Evolutionary conservation across 2,329 filamentous ascomycete species (phyloP), one percentile per base, ranked within the genome.

Genomic region (Bipolaris sorokiniana): DNA sequence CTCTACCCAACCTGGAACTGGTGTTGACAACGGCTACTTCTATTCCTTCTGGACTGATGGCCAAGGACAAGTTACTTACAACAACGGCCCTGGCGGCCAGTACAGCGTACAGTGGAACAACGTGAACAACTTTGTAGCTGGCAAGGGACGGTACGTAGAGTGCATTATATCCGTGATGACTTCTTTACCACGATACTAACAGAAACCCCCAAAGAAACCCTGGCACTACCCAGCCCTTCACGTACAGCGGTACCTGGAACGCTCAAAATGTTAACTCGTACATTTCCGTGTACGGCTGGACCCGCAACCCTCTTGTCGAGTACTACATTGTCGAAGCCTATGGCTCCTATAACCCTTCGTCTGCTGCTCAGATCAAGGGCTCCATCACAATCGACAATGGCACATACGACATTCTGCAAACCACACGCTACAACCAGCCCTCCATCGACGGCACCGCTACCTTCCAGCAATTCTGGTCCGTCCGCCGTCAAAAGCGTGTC

Each of bases 201-300:
- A 51, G n/a, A 16, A 13, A n/a, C n/a, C 2, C 9, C 5, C 28
- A 2, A 28, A 61, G 60, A 62, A 80, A 81, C 54, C 80, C 83
- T n/a, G 84, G 83, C 45, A 58, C 59, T 44, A 51, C 56, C 67
- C 84, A 82, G 58, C 77, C 73, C 51, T 83, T 85, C 68, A 79
- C 72, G 59, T 85, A 83, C 76, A 76, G 72, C 11, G 83, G 79
- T 38, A 75, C 72, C 36, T 84, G 79, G 76, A 76, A 68, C 54
- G 69, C 57, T 2, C 77, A 80, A 51, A 76, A 75, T 54, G 81
- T 81, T 59, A 83, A 84, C 76, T 68, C 68, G 20, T 86, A 86
- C 68, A 78, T 87, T 15, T 73, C 83, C 13, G 71, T 86, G n/a
- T 86, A 86, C 66, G 84, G 84, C 44, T 87, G 84, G 83, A 83